A percentile compares a stretch with the other conserved stretches of the same genome.
Evolutionary conservation across 805 yeast species (phyloP).

Genomic region (Grigorovia jiainica): DNA sequence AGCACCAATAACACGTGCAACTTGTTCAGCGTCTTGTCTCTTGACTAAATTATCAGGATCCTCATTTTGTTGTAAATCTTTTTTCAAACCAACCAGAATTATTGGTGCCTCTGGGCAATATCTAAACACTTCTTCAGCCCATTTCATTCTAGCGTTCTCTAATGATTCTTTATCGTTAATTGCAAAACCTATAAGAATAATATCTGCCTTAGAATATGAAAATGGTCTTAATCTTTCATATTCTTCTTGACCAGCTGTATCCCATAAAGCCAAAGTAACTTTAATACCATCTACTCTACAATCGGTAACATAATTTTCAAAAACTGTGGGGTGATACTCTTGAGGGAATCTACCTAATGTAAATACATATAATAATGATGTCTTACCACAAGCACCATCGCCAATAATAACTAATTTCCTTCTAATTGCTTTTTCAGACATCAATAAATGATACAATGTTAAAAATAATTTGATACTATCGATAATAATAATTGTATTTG

Average conservation of each 20-base stretch:
- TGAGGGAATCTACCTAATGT: constrained; percentile 89
- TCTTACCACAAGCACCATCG: constrained; percentile 93
- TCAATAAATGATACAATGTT: too few relatives aligned
- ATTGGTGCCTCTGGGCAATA: constrained; percentile 77
- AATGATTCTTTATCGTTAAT: constrained; percentile 77
- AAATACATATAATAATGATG: constrained; percentile 82
- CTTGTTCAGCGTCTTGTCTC: constrained; percentile 50
- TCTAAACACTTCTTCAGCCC: constrained; percentile 76
- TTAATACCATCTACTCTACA: constrained; percentile 91
- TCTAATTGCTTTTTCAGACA: constrained; percentile 33
- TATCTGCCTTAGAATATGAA: constrained; percentile 80
- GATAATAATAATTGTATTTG: too few relatives aligned
- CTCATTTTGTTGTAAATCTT: constrained; percentile 47
- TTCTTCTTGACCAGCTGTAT: constrained; percentile 95
- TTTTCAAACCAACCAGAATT: constrained; percentile 74
- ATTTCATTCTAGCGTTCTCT: constrained; percentile 71
- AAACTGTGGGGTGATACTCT: constrained; percentile 88
- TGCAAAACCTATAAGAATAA: constrained; percentile 78
- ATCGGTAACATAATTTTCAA: constrained; percentile 89
- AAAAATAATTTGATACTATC: too few relatives aligned
- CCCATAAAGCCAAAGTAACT: constrained; percentile 85
- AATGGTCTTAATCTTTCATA: constrained; percentile 83
- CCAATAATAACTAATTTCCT: constrained; percentile 86
- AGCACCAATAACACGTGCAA: constrained; percentile 75
- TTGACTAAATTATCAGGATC: constrained; percentile 11